Base-by-base conservation (phyloP, 176 grass and related monocot genomes). In the Eleusine coracana region DNA sequence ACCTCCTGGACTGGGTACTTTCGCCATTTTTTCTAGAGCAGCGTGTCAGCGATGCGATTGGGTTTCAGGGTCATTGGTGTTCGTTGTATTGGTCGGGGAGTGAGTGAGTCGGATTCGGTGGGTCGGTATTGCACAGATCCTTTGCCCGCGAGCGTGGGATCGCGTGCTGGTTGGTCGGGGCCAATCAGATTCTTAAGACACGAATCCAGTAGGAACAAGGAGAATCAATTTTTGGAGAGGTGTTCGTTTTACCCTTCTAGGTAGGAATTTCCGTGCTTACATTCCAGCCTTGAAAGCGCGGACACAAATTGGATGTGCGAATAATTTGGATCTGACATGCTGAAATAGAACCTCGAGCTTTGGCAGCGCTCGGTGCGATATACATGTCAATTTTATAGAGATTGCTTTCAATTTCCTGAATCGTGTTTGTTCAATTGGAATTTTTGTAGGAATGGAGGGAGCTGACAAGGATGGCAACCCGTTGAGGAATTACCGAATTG, bases 401-500 rank as follows among this genome's bases (percentile, higher is more conserved):
- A 16, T 82, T 69, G 20, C 11, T 18, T 77, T 69, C 13, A 28
- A 7, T 78, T 83, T 88, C 36, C 63, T 80, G 17, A 80, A 75
- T 44, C 59, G 25, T 75, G 3, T 40, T 54, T 64, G 31, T 62
- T 50, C 75, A 60, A 1, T 49, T 68, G 39, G 21, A 25, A 52
- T 54, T 68, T 64, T 55, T 61, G 84, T 66, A 27, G 56, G 83
- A 80, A 91, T 91, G 89, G 89, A 91, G 58, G 81, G 67, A 7
- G 20, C 66, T 0, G 81, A 64, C 63, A 91, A 81, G 44, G 89
- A 87, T 84, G 85, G 65, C 18, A 84, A 68, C 36, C 63, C 85
- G 14, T 37, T 91, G 68, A 83, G 70, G 82, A 87, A 87, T 58
- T 91, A 91, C 78, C 71, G 82, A 17, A 82, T 91, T 38, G 89